Evolutionary conservation across 257 asterid genomes (phyloP).

Genomic region (Ehretia macrophylla): DNA sequence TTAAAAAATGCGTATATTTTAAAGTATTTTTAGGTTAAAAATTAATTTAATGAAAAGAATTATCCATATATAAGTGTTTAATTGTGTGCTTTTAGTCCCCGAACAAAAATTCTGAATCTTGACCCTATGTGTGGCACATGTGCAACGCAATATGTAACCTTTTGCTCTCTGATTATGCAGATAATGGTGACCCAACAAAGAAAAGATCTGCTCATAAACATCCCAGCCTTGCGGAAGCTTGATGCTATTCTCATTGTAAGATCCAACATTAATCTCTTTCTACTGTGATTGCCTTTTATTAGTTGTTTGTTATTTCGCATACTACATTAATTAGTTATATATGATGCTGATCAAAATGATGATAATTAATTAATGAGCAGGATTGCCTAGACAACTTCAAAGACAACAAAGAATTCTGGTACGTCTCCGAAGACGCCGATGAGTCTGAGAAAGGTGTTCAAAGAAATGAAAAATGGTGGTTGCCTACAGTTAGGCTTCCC

Average conservation of each 20-base stretch:
- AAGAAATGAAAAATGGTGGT: slow-evolving; percentile 82
- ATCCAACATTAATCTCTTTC: background rate
- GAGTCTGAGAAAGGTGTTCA: slow-evolving; percentile 68
- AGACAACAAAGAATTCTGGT: slow-evolving; percentile 66
- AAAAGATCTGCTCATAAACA: slow-evolving; percentile 54
- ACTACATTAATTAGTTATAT: background rate
- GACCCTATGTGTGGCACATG: background rate
- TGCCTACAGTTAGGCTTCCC: slow-evolving; percentile 79
- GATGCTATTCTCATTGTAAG: slow-evolving; percentile 76
- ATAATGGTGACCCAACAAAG: slow-evolving; percentile 82
- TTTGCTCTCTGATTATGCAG: slow-evolving; percentile 26
- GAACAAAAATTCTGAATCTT: no score
- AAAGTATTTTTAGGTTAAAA: no score
- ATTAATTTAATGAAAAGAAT: no score
- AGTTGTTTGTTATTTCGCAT: background rate
- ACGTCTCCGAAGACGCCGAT: slow-evolving; percentile 59
- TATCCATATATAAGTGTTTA: no score
- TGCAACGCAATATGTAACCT: background rate
- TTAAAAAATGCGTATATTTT: no score
- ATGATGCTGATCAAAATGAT: background rate
- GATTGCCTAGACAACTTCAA: slow-evolving; percentile 56
- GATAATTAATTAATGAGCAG: slow-evolving; percentile 36
- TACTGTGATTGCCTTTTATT: background rate
- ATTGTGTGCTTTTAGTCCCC: no score
- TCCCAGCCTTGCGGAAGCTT: slow-evolving; percentile 80